Evolutionary conservation across 352 stramenopile species (phyloP).

Genomic region (Pythium pyrilobum): DNA sequence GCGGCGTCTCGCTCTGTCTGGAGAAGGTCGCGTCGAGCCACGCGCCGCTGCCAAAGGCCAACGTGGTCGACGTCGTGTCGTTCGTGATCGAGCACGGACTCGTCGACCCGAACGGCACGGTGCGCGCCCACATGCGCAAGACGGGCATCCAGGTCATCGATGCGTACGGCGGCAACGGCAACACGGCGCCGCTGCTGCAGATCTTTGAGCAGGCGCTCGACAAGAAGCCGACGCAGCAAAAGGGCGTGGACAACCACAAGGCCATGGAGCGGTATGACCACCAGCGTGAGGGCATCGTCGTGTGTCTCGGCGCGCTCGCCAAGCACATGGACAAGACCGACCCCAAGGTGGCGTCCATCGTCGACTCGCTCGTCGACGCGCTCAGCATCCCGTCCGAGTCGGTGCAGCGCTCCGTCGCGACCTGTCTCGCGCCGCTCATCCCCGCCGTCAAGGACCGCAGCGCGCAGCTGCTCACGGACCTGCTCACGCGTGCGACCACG

Average conservation of each 20-base stretch:
- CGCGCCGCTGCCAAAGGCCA: constrained; percentile 40
- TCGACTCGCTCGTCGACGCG: constrained; percentile 82
- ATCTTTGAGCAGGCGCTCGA: constrained; percentile 78
- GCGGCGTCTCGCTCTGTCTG: constrained; percentile 72
- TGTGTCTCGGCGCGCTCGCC: constrained; percentile 86
- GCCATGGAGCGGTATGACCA: constrained; percentile 72
- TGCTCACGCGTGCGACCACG: constrained; percentile 67
- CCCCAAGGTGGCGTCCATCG: constrained; percentile 84
- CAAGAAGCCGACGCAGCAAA: constrained; percentile 44
- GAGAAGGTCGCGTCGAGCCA: constrained; percentile 52
- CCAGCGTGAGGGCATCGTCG: constrained; percentile 87
- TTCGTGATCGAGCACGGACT: constrained; percentile 83
- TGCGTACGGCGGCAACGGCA: constrained; percentile 50
- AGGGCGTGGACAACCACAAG: constrained; percentile 28
- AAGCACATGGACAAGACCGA: constrained; percentile 89
- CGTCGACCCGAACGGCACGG: constrained; percentile 57
- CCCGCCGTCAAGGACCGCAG: constrained; percentile 73
- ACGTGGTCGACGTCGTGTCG: constrained; percentile 60
- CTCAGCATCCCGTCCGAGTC: constrained; percentile 91
- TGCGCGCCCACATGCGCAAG: constrained; percentile 83
- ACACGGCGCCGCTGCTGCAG: constrained; percentile 60
- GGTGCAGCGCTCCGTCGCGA: constrained; percentile 90
- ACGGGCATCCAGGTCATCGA: constrained; percentile 77
- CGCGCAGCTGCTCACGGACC: constrained; percentile 60
- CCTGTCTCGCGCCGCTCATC: constrained; percentile 88